Evolutionary conservation across 768 basidiomycete species (phyloP), one percentile per base, ranked within the genome.

Genomic region (Pisolithus albus): DNA sequence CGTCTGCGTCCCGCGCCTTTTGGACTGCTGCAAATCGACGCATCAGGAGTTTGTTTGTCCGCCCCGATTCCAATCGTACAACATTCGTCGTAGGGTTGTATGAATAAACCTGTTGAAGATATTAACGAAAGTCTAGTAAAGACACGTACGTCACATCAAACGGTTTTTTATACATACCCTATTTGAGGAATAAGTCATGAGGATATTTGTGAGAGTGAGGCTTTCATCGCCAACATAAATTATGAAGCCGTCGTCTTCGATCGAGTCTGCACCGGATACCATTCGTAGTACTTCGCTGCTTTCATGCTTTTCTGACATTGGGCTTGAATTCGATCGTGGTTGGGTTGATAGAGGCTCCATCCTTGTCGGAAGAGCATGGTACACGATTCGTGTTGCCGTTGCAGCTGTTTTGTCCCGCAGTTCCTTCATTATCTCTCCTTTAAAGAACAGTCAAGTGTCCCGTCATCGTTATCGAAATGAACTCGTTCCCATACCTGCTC

Each of bases 1-100:
- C 89, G 58, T 97, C 93, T 0, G 93, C 87, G 56, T 93, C 88
- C 41, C 90, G 79, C 2, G 95, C 92, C 58, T 83, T 84, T 63
- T 95, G 93, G 5, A 98, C 80, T 1, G 79, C 72, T 2, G 84
- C 88, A 55, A 97, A 96, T 13, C 96, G 82, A 0, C 90, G 81
- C 86, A 94, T 94, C 13, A 97, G 79, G 5, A 96, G 70, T 47
- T 75, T 82, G 58, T 95, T 95, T 4, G 91, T 87, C 23, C 77
- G 74, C 0, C 66, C 67, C 0, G 88, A 90, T 56, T 90, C 83
- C 15, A 85, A 62, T 10, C 73, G 71, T 0, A 78, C 71, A 0
- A 60, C 62, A 15, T 69, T 62, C 0, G 75, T 72, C 4, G 61
- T 50, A 0, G 94, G 89, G 52, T 91, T 75, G 70, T 91, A 95